Conservation (phyloP, 257 asterid genomes). For the Ilex aquifolium region DNA sequence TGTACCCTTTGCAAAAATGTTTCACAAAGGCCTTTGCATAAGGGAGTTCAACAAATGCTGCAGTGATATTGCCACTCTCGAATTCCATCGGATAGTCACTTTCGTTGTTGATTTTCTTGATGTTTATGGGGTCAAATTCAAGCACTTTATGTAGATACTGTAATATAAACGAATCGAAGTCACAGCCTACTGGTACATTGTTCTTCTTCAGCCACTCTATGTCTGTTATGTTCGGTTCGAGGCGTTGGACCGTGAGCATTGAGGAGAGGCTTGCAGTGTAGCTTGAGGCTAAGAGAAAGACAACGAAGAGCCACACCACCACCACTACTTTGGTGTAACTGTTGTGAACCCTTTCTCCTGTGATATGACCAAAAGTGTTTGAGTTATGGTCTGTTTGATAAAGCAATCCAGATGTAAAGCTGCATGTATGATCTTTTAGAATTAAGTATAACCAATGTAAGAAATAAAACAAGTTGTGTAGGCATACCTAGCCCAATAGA, state of each 20-base stretch:
- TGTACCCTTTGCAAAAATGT: constrained; percentile 23
- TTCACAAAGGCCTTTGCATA: constrained; percentile 27
- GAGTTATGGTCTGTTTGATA: constrained; percentile 9
- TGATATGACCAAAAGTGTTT: too few species aligned
- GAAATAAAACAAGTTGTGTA: too few species aligned
- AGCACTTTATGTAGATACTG: constrained; percentile 21
- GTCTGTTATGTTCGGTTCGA: constrained; percentile 26
- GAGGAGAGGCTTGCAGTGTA: constrained; percentile 35
- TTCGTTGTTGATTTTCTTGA: constrained; percentile 11
- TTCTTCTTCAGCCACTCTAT: constrained; percentile 20
- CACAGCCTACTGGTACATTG: constrained; percentile 32
- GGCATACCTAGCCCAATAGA: too few species aligned
- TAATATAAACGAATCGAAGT: constrained; percentile 29
- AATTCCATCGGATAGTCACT: constrained; percentile 17
- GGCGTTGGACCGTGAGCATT: constrained; percentile 26
- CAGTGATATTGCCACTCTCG: constrained; percentile 21
- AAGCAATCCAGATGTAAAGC: too few species aligned
- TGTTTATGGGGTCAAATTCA: constrained; percentile 7
- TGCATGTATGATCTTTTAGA: too few species aligned
- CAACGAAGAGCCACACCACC: constrained; percentile 30
- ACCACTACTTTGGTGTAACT: constrained; percentile 24
- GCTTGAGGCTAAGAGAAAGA: constrained; percentile 26
- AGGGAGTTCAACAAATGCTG: constrained; percentile 37
- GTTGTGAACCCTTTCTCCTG: constrained; percentile 15
- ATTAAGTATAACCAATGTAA: too few species aligned